Conservation (phyloP, 768 basidiomycete genomes). For the Kwoniella europaea region DNA sequence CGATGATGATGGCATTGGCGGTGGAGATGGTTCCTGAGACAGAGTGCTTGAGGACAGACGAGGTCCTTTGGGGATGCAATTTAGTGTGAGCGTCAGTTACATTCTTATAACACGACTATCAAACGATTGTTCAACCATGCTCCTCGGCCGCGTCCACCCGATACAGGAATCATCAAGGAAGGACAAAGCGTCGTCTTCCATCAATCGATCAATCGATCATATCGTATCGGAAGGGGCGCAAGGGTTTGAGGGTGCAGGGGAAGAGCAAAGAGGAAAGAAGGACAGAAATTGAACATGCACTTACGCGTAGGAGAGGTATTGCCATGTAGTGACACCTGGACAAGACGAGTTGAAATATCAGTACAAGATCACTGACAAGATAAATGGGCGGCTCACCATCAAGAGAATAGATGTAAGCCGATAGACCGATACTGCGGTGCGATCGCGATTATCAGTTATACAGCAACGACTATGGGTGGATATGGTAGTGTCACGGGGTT, state of each 20-base stretch:
- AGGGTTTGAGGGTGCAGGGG: not conserved
- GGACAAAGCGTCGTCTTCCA: not conserved
- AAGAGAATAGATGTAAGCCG: slow-evolving; percentile 77
- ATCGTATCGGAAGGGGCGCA: not conserved
- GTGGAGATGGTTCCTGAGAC: slow-evolving; percentile 39
- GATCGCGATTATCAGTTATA: not conserved
- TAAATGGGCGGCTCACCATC: slow-evolving; percentile 59
- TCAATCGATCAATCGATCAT: not conserved
- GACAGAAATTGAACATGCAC: slow-evolving; percentile 57
- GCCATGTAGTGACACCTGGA: slow-evolving; percentile 67
- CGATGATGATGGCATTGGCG: slow-evolving; percentile 58
- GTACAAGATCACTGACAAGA: not conserved
- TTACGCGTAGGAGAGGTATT: slow-evolving; percentile 68
- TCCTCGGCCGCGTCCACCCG: not conserved
- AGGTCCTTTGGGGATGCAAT: slow-evolving; percentile 54
- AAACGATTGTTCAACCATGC: not conserved
- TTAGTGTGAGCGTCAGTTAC: not conserved
- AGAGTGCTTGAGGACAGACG: slow-evolving; percentile 46
- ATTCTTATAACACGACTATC: not conserved
- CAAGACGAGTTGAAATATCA: not conserved
- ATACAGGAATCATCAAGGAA: not conserved
- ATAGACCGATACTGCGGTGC: slow-evolving; percentile 64
- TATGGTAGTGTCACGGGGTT: not conserved
- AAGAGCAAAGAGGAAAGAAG: slow-evolving; percentile 38
- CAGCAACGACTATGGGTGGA: not conserved